Conservation (phyloP, 177 flowering plant genomes). For the Vitis hybrid region DNA sequence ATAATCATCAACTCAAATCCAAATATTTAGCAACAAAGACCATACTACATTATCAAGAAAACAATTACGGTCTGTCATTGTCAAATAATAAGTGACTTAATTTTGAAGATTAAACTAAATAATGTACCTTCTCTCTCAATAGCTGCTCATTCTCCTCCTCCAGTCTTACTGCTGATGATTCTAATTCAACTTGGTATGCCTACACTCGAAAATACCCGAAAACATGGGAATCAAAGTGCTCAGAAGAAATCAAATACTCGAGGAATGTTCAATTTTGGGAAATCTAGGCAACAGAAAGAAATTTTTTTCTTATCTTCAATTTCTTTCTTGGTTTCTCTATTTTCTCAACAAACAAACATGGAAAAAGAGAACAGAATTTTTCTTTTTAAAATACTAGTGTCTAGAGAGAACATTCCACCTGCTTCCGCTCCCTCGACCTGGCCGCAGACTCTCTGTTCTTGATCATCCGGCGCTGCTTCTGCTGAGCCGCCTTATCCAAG, state of each 20-base stretch:
- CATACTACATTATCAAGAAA: background rate
- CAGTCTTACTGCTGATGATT: constrained; percentile 55
- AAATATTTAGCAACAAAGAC: background rate
- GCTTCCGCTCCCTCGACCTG: constrained; percentile 88
- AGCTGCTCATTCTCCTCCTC: constrained; percentile 76
- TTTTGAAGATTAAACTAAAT: background rate
- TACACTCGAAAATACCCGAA: constrained; percentile 14
- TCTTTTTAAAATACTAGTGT: too few species aligned
- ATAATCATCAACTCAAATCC: background rate
- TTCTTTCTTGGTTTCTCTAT: too few species aligned
- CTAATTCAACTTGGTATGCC: constrained; percentile 86
- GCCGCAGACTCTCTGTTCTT: constrained; percentile 97
- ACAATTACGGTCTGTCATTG: background rate
- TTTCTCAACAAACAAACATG: background rate
- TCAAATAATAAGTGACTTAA: background rate
- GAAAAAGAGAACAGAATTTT: background rate
- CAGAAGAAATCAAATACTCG: background rate
- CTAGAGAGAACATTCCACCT: constrained; percentile 35
- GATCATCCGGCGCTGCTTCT: constrained; percentile 92
- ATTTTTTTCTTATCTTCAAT: too few species aligned
- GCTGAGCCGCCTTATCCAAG: constrained; percentile 76
- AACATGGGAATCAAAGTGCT: background rate
- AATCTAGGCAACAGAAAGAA: too few species aligned
- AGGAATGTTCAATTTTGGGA: background rate
- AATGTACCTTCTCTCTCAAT: constrained; percentile 56